These are phyloP conservation scores for Corylus americana DNA, from an alignment of 306 rosid species.

Conservation along the genomic window DNA sequence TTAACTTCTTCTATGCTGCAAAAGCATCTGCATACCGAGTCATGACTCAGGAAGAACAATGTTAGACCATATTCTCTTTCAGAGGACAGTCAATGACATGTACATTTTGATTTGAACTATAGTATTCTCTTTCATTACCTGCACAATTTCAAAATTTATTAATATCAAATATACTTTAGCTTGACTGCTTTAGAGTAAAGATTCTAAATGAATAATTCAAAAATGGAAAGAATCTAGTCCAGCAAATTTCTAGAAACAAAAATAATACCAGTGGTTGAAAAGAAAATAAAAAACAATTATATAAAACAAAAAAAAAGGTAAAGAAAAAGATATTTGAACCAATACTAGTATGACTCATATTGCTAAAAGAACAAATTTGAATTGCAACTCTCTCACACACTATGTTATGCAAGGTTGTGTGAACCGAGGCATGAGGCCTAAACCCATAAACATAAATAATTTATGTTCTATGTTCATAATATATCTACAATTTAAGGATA, in stretches of 20 bases:
- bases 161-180: too few species aligned
- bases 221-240: background rate
- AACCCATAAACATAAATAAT: too few species aligned
- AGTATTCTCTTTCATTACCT: background rate
- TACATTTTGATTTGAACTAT: background rate
- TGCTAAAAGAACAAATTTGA: background rate
- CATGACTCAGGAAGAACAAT: background rate
- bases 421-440: background rate
- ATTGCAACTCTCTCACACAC: background rate
- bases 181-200: background rate
- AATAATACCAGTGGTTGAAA: background rate
- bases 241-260: background rate
- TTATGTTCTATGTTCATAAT: too few species aligned
- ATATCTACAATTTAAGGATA: too few species aligned
- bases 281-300: too few species aligned
- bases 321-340: background rate
- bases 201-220: background rate
- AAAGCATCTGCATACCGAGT: background rate
- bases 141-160: background rate
- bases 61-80: background rate
- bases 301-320: too few species aligned
- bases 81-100: background rate
- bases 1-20: background rate
- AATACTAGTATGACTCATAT: too few species aligned
- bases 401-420: background rate